Conservation (phyloP, 345 rosid genomes). For the Nephelium lappaceum region DNA sequence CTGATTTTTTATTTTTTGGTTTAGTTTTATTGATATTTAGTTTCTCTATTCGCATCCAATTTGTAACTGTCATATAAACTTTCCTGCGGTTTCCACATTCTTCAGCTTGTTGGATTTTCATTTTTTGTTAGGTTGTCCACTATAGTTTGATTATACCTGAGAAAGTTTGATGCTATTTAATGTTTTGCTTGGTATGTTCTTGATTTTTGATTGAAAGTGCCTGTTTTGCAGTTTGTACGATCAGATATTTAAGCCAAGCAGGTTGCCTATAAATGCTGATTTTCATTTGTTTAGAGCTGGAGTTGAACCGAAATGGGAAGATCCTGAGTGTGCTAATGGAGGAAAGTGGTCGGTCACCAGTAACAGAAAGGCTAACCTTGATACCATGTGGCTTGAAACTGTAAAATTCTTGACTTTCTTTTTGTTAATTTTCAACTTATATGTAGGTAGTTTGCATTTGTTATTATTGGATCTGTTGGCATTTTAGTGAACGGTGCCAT, state of each 20-base stretch:
- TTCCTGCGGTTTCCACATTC: background rate
- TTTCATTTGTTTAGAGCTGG: constrained; percentile 90
- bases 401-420: constrained; percentile 35
- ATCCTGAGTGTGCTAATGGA: constrained; percentile 89
- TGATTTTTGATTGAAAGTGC: background rate
- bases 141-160: background rate
- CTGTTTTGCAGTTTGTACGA: constrained; percentile 64
- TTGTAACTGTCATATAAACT: background rate
- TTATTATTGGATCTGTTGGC: background rate
- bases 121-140: no score
- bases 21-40: no score
- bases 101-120: background rate
- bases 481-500: constrained; percentile 7
- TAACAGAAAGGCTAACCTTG: constrained; percentile 55
- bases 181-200: background rate
- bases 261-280: constrained; percentile 59
- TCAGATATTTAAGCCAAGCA: constrained; percentile 81
- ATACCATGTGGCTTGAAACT: constrained; percentile 86
- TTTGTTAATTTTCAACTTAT: background rate
- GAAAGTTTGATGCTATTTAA: background rate
- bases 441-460: background rate
- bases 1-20: background rate
- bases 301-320: constrained; percentile 97
- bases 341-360: constrained; percentile 83
- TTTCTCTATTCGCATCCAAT: background rate